A percentile compares a stretch with the other conserved stretches of the same genome.
These are phyloP conservation scores for Plasmodium malariae DNA, from an alignment of 169 alveolate genomes.

Conservation along the genomic window DNA sequence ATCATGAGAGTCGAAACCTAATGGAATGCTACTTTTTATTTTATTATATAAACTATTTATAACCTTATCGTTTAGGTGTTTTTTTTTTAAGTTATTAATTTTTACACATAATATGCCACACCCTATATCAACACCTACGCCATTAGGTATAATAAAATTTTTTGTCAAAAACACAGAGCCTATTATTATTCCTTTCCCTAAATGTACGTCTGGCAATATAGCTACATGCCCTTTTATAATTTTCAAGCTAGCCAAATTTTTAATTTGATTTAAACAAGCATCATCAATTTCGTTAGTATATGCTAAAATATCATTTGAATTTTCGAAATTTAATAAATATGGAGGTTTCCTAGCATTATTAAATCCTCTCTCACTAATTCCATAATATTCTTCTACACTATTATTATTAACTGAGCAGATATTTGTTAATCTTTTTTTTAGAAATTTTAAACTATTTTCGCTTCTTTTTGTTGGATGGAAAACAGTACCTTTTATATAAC, in stretches of 20 bases:
- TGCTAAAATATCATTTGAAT: constrained; percentile 51
- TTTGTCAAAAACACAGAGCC: constrained; percentile 81
- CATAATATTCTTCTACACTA: constrained; percentile 26
- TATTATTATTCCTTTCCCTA: constrained; percentile 84
- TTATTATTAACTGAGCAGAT: neutral
- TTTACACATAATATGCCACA: constrained; percentile 81
- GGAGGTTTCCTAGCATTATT: constrained; percentile 31
- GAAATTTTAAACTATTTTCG: neutral
- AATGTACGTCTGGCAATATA: constrained; percentile 85
- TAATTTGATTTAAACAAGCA: constrained; percentile 70
- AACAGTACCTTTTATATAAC: neutral
- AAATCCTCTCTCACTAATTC: constrained; percentile 20
- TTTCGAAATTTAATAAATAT: constrained; percentile 40
- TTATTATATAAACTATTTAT: constrained; percentile 45
- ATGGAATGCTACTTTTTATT: constrained; percentile 33
- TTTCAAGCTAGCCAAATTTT: constrained; percentile 50
- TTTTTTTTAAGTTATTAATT: constrained; percentile 69
- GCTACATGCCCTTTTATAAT: constrained; percentile 82
- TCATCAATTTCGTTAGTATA: constrained; percentile 56
- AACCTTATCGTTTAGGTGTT: constrained; percentile 35
- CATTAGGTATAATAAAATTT: constrained; percentile 80
- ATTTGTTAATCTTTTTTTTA: neutral
- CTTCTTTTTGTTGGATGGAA: neutral
- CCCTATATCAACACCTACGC: constrained; percentile 84
- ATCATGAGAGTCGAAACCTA: constrained; percentile 76